Conservation (phyloP, 2,329 filamentous ascomycete species). For the Penicillium sp. region DNA sequence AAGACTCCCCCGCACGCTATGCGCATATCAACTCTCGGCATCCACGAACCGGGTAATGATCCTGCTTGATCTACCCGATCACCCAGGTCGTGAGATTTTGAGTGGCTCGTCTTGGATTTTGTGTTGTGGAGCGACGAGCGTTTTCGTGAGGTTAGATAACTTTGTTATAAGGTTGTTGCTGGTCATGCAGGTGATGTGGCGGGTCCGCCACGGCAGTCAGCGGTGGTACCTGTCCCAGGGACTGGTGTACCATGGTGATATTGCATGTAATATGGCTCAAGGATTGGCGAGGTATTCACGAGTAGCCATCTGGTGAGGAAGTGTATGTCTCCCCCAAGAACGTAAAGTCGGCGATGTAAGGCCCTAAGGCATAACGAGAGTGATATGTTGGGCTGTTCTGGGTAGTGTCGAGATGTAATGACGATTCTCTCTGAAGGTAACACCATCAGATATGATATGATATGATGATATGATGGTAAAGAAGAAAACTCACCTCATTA, state of each 20-base stretch:
- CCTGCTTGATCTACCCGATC: slow-evolving; percentile 5
- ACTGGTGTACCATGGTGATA: too few species aligned
- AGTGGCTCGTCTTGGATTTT: slow-evolving; percentile 4
- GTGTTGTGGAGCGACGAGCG: background rate
- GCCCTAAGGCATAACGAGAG: background rate
- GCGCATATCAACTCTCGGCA: slow-evolving; percentile 10
- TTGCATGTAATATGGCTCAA: background rate
- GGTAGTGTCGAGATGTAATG: background rate
- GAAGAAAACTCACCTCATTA: too few species aligned
- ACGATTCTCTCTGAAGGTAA: too few species aligned
- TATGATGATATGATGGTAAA: too few species aligned
- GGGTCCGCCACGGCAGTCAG: background rate
- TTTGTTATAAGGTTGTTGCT: background rate
- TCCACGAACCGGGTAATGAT: slow-evolving; percentile 15
- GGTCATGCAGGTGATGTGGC: background rate
- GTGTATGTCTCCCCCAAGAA: too few species aligned
- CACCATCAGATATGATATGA: too few species aligned
- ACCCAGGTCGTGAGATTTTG: background rate
- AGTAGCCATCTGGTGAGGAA: background rate
- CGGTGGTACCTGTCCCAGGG: background rate
- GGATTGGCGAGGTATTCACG: background rate
- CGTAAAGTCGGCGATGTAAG: background rate
- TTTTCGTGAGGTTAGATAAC: slow-evolving; percentile 8
- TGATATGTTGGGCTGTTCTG: background rate
- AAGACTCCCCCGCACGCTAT: slow-evolving; percentile 11